Evolutionary conservation across 495 filamentous ascomycete species (phyloP), one percentile per base, ranked within the genome.

Genomic region (Penicillium macrosclerotiorum): DNA sequence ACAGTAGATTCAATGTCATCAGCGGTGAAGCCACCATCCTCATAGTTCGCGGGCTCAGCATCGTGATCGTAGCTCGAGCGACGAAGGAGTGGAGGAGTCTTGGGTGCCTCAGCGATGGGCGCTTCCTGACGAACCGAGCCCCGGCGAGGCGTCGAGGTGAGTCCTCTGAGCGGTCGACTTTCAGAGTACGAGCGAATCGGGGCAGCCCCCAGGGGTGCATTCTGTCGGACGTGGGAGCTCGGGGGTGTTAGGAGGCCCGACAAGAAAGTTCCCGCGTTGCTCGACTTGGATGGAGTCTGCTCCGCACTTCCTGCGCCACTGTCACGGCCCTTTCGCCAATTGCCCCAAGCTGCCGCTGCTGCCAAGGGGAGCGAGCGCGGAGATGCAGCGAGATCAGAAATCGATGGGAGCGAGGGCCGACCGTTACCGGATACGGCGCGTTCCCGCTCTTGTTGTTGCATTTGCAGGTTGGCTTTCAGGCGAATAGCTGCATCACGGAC

Each of bases 381-480:
- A 2, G 89, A 85, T 11, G 89, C 82, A 31, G 86, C 80, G 19
- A 89, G 69, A 41, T 75, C 78, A 8, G 79, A 73, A n/a, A 84
- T 66, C 16, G 72, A 77, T 11, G 77, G 71, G 4, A 86, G 63
- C 2, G 78, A 71, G 39, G 38, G 38, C 1, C 79, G 75, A 12
- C 60, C 45, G 30, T 75, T 69, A 11, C 74, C 73, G 18, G 65
- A 59, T 35, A 72, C 52, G 4, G 85, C 78, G 42, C 86, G 74
- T 57, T 97, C 94, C 14, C 85, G 86, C 62, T 95, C 93, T 59
- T 95, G 89, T 63, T 88, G 88, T 57, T 97, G 90, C 93, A 98
- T 98, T 63, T 97, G 88, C 13, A 98, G 76, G 55, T 93, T 96
- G 14, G 94, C 87, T 58, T 88, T 90, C 45, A 98, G 79, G 6